These are phyloP conservation scores for Eucalyptus virginea DNA, from an alignment of 345 rosid genomes.

Conservation along the genomic window DNA sequence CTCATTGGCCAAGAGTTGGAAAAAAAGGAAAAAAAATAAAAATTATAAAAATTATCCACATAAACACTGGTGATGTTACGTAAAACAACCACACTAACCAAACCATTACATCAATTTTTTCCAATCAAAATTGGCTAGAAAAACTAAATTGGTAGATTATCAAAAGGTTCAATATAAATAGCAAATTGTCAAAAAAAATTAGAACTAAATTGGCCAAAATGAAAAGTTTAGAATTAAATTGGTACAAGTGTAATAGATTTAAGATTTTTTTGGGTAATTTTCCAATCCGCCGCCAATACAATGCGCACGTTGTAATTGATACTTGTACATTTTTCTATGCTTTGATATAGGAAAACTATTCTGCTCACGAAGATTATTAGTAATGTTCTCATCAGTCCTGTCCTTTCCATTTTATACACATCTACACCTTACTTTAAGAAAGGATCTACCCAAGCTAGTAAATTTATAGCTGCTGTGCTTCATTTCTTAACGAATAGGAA, in stretches of 20 bases:
- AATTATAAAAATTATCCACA: fast-evolving
- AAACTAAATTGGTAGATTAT: too few relatives aligned
- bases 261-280: too few relatives aligned
- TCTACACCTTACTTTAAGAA: not conserved
- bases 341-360: not conserved
- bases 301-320: not conserved
- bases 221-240: fast-evolving
- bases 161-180: too few relatives aligned
- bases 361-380: not conserved
- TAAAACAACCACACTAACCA: too few relatives aligned
- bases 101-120: too few relatives aligned
- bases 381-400: not conserved
- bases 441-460: not conserved
- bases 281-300: not conserved
- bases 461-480: not conserved
- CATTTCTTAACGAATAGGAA: not conserved
- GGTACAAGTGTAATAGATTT: not conserved
- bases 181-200: too few relatives aligned
- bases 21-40: too few relatives aligned
- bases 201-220: not conserved
- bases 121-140: too few relatives aligned
- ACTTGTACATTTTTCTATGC: not conserved
- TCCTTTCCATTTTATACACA: not conserved
- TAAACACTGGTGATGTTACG: fast-evolving
- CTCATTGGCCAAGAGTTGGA: too few relatives aligned